A percentile compares a stretch with the other conserved stretches of the same genome.
Conservation (phyloP, 2,329 filamentous ascomycete genomes). For the Botrytis fabae region DNA sequence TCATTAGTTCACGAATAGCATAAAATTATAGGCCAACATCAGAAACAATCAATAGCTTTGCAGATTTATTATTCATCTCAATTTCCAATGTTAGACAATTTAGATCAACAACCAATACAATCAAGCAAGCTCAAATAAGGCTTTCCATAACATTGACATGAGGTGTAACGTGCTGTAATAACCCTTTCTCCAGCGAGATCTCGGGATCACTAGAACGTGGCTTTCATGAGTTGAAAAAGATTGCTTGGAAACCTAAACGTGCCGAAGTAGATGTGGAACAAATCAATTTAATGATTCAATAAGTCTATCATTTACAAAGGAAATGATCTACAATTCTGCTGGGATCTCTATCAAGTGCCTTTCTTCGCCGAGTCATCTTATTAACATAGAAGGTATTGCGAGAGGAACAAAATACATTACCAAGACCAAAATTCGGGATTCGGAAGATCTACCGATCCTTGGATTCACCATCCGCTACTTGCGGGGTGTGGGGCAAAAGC, state of each 20-base stretch:
- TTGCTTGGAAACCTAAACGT: slow-evolving; percentile 7
- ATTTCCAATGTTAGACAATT: neutral
- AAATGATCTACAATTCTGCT: slow-evolving; percentile 16
- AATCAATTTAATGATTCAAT: slow-evolving; percentile 12
- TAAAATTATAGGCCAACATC: neutral
- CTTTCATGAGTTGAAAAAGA: slow-evolving; percentile 12
- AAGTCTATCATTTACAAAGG: neutral
- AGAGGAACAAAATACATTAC: neutral
- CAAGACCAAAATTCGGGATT: slow-evolving; percentile 6
- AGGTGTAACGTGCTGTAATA: neutral
- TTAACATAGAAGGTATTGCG: neutral
- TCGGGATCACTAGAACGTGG: slow-evolving; percentile 20
- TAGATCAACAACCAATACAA: neutral
- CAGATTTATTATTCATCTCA: neutral
- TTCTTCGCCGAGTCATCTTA: neutral
- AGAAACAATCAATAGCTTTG: slow-evolving; percentile 9
- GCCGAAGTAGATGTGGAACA: slow-evolving; percentile 3
- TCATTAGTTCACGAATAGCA: slow-evolving; percentile 1
- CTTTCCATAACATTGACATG: neutral
- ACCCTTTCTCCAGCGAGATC: neutral
- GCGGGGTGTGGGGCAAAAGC: slow-evolving; percentile 17
- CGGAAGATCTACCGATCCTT: slow-evolving; percentile 20
- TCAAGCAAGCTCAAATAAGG: neutral
- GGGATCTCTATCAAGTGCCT: slow-evolving; percentile 9
- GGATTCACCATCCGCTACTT: slow-evolving; percentile 15